A percentile compares a stretch with the other conserved stretches of the same genome.
These are phyloP conservation scores for Penicillium concentricum DNA, from an alignment of 2,329 filamentous ascomycete species.

Conservation along the genomic window DNA sequence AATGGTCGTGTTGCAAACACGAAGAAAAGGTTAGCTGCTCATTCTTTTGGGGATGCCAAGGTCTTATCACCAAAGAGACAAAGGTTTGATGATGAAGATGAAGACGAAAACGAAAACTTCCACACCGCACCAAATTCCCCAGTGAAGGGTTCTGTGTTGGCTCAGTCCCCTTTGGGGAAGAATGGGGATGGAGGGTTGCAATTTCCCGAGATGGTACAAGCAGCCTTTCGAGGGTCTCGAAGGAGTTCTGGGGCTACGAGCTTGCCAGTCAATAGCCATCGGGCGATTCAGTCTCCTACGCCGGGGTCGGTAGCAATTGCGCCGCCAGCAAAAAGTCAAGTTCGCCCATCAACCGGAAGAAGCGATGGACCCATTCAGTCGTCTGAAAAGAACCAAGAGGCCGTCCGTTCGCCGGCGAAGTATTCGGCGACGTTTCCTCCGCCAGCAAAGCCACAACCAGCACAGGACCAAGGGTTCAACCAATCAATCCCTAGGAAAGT, in stretches of 20 bases:
- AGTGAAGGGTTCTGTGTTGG: constrained; percentile 9
- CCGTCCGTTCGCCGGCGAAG: not conserved
- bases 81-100: constrained; percentile 8
- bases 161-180: not conserved
- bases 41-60: constrained; percentile 4
- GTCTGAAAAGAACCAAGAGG: not conserved
- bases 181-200: not conserved
- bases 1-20: constrained; percentile 8
- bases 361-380: not conserved
- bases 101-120: constrained; percentile 25
- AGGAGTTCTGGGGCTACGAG: not conserved
- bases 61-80: constrained; percentile 9
- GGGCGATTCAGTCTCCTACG: not conserved
- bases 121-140: constrained; percentile 35
- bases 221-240: not conserved
- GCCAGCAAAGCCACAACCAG: not conserved
- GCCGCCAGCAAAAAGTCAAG: not conserved
- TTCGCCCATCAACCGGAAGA: not conserved
- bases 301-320: not conserved
- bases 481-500: not conserved
- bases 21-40: constrained; percentile 6
- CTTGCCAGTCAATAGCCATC: not conserved
- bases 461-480: not conserved
- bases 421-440: not conserved
- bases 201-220: not conserved